phyloP scores from a whole-genome alignment of 2,329 filamentous ascomycete genomes.

The Alternaria sp. region DNA sequence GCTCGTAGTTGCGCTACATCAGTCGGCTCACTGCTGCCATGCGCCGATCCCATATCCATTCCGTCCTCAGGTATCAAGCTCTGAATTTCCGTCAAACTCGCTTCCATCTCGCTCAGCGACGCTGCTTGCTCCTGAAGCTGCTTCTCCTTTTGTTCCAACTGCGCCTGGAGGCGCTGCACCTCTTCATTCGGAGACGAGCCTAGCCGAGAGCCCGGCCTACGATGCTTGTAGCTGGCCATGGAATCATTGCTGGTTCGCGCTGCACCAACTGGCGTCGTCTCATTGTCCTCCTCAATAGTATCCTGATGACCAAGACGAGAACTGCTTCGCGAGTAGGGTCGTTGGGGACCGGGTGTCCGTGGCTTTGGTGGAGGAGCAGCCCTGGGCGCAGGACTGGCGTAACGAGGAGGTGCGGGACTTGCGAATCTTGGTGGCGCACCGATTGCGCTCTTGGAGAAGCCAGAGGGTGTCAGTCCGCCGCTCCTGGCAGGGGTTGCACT shows the following conservation, averaged over 20 bases:
- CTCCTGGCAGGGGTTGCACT: constrained; percentile 61
- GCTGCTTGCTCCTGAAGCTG: constrained; percentile 89
- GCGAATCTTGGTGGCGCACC: constrained; percentile 66
- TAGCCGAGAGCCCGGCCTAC: constrained; percentile 37
- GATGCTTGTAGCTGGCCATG: constrained; percentile 56
- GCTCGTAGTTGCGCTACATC: constrained; percentile 80
- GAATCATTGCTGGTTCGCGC: constrained; percentile 63
- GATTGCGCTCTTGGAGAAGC: constrained; percentile 63
- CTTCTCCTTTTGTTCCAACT: constrained; percentile 84
- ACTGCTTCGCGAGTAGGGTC: constrained; percentile 59
- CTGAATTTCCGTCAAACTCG: constrained; percentile 82
- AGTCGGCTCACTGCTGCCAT: constrained; percentile 59
- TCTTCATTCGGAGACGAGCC: constrained; percentile 66
- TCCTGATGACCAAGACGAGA: constrained; percentile 57
- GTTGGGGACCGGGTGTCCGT: constrained; percentile 51
- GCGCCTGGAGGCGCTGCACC: constrained; percentile 73
- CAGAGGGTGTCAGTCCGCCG: constrained; percentile 63
- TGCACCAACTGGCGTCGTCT: constrained; percentile 61
- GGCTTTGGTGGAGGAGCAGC: constrained; percentile 64
- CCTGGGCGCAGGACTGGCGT: constrained; percentile 66
- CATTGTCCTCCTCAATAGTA: constrained; percentile 52
- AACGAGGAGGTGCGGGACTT: constrained; percentile 68
- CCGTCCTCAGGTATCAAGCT: constrained; percentile 68
- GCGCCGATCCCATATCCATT: constrained; percentile 60
- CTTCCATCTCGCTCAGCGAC: constrained; percentile 89